phyloP scores from a whole-genome alignment of 148 eudicot genomes.

The Oxyria digyna region DNA sequence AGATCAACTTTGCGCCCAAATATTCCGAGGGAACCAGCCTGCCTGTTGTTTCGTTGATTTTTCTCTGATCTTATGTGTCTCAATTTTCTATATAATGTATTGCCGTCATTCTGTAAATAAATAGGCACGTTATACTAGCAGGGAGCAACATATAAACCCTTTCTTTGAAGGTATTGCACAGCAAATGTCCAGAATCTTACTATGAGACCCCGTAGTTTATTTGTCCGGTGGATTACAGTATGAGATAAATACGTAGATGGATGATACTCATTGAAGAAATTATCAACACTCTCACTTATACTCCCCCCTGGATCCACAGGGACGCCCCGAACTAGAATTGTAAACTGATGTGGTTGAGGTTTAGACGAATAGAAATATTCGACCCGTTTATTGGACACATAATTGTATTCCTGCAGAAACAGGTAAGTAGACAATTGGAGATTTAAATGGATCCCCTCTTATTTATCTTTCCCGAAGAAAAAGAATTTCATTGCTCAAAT shows the following conservation, averaged over 20 bases:
- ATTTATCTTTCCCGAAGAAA: background rate
- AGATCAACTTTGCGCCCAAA: conserved; percentile 35
- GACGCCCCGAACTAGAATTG: conserved; percentile 67
- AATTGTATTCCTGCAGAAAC: conserved; percentile 58
- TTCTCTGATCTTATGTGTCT: conserved; percentile 37
- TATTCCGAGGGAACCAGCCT: conserved; percentile 17
- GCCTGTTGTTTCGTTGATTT: conserved; percentile 1
- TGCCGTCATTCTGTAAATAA: conserved; percentile 35
- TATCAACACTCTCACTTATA: conserved; percentile 53
- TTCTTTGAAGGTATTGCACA: background rate
- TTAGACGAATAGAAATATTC: conserved; percentile 57
- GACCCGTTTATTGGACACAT: conserved; percentile 52
- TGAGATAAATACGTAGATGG: conserved; percentile 79
- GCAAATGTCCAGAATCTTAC: conserved; percentile 37
- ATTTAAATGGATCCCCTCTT: background rate
- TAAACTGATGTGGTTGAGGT: conserved; percentile 75
- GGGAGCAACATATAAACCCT: background rate
- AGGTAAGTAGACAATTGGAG: conserved; percentile 5
- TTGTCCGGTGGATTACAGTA: conserved; percentile 52
- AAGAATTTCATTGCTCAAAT: background rate
- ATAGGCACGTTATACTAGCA: background rate
- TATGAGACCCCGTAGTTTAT: conserved; percentile 44
- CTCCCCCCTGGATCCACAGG: conserved; percentile 48
- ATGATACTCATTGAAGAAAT: conserved; percentile 62
- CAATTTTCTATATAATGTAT: conserved; percentile 41